A percentile compares a stretch with the other conserved stretches of the same genome.
Evolutionary conservation across 1,284 basidiomycete genomes (phyloP).

Genomic region (Fomitopsis pinicola): DNA sequence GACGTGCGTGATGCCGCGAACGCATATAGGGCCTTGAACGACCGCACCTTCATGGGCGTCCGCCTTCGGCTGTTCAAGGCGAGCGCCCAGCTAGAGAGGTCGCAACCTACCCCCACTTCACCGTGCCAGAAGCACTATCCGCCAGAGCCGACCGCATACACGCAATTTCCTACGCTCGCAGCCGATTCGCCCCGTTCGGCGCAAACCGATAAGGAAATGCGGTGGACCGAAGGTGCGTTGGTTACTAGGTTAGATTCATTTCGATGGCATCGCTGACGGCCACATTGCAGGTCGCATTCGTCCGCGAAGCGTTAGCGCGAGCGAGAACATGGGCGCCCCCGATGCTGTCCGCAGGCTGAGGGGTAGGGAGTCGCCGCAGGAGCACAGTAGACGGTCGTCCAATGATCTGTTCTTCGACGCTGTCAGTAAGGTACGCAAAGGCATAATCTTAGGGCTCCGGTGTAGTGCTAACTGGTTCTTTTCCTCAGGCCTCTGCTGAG

Average conservation of each 20-base stretch:
- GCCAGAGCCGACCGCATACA: neutral
- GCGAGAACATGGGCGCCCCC: slow-evolving; percentile 21
- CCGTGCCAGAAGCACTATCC: neutral
- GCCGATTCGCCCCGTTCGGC: neutral
- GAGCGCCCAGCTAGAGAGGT: slow-evolving; percentile 6
- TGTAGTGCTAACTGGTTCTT: neutral
- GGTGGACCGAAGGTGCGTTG: slow-evolving; percentile 4
- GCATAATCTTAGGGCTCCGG: neutral
- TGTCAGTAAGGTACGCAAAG: slow-evolving; percentile 19
- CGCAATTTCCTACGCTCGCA: neutral
- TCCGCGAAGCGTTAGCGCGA: slow-evolving; percentile 25
- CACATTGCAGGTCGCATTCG: slow-evolving; percentile 15
- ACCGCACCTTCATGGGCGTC: slow-evolving; percentile 28
- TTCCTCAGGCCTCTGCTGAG: slow-evolving; percentile 5
- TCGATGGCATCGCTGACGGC: neutral
- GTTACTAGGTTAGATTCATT: neutral
- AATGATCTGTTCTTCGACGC: slow-evolving; percentile 25
- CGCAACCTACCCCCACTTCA: neutral
- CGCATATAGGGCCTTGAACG: slow-evolving; percentile 36
- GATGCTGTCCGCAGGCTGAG: slow-evolving; percentile 17
- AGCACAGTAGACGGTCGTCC: slow-evolving; percentile 19
- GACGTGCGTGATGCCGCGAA: slow-evolving; percentile 51
- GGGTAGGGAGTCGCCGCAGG: slow-evolving; percentile 26
- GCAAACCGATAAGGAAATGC: slow-evolving; percentile 4
- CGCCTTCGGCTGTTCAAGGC: slow-evolving; percentile 24